phyloP scores from a whole-genome alignment of 2,329 filamentous ascomycete genomes.

The Aureobasidium sp. region DNA sequence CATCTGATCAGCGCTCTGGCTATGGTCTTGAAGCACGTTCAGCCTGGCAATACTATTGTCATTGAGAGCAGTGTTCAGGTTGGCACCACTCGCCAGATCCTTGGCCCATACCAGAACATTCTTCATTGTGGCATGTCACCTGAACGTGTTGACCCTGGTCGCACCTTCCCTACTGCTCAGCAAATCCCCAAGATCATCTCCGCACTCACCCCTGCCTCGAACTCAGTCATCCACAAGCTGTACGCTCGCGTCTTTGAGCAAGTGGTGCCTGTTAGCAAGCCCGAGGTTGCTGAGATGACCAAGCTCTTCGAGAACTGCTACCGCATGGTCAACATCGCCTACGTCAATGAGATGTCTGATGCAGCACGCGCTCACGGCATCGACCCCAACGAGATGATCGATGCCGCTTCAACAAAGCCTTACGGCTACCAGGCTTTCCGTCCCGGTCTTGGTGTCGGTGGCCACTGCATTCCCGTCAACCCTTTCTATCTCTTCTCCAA shows the following conservation, averaged over 20 bases:
- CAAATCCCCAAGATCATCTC: constrained; percentile 50
- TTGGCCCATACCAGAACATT: constrained; percentile 38
- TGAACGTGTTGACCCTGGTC: constrained; percentile 22
- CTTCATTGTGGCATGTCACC: constrained; percentile 34
- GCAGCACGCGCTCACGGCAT: constrained; percentile 18
- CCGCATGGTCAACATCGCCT: constrained; percentile 23
- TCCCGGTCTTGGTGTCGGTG: constrained; percentile 47
- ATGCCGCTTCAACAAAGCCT: constrained; percentile 19
- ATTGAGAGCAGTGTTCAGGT: constrained; percentile 51
- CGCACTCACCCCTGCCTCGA: constrained; percentile 42
- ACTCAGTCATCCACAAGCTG: constrained; percentile 38
- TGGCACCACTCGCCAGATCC: constrained; percentile 47
- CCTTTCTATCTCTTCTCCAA: constrained; percentile 48
- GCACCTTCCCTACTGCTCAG: constrained; percentile 19
- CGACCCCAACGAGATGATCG: constrained; percentile 19
- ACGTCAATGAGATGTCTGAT: constrained; percentile 22
- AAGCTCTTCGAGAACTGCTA: constrained; percentile 55
- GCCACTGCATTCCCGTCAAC: constrained; percentile 52
- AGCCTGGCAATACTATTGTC: constrained; percentile 42
- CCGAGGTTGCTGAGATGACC: constrained; percentile 53
- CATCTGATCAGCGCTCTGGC: constrained; percentile 41
- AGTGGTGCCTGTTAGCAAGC: constrained; percentile 44
- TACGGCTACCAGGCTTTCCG: constrained; percentile 47
- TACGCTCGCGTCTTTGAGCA: constrained; percentile 44
- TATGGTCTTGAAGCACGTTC: constrained; percentile 37